Percentiles rank a stretch among this genome's conserved stretches.
These are phyloP conservation scores for Apiospora arundinis DNA, from an alignment of 2,329 filamentous ascomycete species.

Conservation along the genomic window DNA sequence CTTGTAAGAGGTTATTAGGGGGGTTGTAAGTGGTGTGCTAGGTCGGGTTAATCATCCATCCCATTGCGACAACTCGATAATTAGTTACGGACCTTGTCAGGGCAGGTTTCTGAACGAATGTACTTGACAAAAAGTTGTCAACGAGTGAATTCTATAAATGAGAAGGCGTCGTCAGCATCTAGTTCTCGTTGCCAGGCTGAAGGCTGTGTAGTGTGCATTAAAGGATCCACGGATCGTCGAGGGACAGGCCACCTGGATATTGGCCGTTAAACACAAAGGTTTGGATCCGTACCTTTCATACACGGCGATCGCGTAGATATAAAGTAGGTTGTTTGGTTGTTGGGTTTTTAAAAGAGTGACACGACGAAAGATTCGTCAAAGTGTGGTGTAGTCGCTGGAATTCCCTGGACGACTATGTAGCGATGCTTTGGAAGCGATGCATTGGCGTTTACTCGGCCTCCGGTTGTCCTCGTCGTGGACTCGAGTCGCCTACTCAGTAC, in stretches of 20 bases:
- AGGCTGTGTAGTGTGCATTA: constrained; percentile 24
- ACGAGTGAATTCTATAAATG: constrained; percentile 4
- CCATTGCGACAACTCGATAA: constrained; percentile 26
- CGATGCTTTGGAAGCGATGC: constrained; percentile 23
- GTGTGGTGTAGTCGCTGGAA: constrained; percentile 27
- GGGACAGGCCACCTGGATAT: constrained; percentile 28
- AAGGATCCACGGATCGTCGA: constrained; percentile 32
- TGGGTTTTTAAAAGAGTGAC: constrained; percentile 41
- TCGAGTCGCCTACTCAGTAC: constrained; percentile 33
- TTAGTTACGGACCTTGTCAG: constrained; percentile 45
- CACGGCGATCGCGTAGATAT: constrained; percentile 1
- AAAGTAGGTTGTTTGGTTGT: constrained; percentile 25
- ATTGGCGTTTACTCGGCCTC: constrained; percentile 28
- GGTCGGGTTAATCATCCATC: neutral
- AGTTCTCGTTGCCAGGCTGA: constrained; percentile 19
- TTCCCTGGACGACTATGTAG: constrained; percentile 22
- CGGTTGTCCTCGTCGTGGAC: constrained; percentile 32
- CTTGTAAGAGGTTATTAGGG: constrained; percentile 29
- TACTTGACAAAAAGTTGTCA: constrained; percentile 47
- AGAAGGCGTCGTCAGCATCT: constrained; percentile 18
- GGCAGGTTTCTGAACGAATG: constrained; percentile 49
- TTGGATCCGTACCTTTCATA: constrained; percentile 20
- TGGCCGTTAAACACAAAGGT: neutral
- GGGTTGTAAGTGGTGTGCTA: constrained; percentile 9
- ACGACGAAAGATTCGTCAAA: constrained; percentile 43